Evolutionary conservation across 176 grass and related monocot species (phyloP), one percentile per base, ranked within the genome.

Genomic region (Saccharum spontaneum): DNA sequence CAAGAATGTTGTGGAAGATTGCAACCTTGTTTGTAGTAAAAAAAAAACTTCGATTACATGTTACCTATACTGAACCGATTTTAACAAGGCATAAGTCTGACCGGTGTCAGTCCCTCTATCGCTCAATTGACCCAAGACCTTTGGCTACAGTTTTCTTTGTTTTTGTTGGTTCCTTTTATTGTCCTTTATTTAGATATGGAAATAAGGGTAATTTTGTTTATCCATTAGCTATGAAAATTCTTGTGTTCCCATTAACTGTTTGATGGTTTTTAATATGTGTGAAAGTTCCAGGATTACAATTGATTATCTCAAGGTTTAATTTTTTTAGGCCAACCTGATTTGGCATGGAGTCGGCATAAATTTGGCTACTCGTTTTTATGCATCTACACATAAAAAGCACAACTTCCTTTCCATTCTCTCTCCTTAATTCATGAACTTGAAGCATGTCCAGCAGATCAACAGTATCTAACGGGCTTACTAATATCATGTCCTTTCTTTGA

Each of bases 241-340:
- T 33, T 37, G 43, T 52, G 22, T 28, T 75, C 7, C 17, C 31
- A 73, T 39, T 71, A 82, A 59, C 72, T 82, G 43, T 66, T 40
- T 87, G 39, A 75, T 74, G 33, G 12, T 55, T 67, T 52, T 74
- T 82, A 41, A 12, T 52, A 18, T 66, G 76, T 74, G 31, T 18
- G 20, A 31, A 80, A 69, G 24, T 43, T 75, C 20, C 70, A 37
- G 31, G 48, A 55, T 50, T 84, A 8, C 37, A 49, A 70, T 73
- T 33, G 69, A 54, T 60, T 57, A 73, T 57, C 44, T 17, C 36
- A 73, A 67, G 16, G 10, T 68, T 49, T 36, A 28, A 34, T 36
- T 66, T 64, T 63, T 3, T 65, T 12, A 65, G 60, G 2, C 3
- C 22, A 41, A n/a, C 34, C n/a, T 37, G 75, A 60, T 77, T 62